These are phyloP conservation scores for Colletotrichum sansevieriae DNA, from an alignment of 2,329 filamentous ascomycete species.

Conservation along the genomic window DNA sequence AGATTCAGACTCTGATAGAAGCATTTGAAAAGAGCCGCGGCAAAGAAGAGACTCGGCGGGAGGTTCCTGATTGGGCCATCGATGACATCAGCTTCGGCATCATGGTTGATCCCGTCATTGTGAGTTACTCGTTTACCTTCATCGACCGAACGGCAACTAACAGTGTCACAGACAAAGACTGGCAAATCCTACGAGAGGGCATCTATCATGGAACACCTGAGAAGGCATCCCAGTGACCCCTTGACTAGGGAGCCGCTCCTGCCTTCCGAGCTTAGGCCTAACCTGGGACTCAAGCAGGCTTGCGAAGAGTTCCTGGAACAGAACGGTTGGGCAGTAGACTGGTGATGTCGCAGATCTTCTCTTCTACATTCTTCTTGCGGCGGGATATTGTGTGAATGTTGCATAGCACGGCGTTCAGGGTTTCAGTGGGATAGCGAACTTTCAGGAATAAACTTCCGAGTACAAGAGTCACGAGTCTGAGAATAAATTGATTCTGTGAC, in stretches of 20 bases:
- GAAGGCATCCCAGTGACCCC: conserved; percentile 81
- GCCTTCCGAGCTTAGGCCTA: conserved; percentile 80
- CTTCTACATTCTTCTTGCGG: background rate
- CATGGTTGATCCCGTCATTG: conserved; percentile 78
- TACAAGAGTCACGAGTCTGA: background rate
- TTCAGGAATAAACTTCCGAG: background rate
- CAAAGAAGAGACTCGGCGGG: conserved; percentile 60
- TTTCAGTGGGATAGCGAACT: background rate
- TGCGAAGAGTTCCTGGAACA: conserved; percentile 87
- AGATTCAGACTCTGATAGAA: conserved; percentile 57
- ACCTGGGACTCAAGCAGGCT: conserved; percentile 83
- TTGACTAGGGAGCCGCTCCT: conserved; percentile 82
- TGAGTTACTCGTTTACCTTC: conserved; percentile 48
- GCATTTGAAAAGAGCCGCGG: conserved; percentile 67
- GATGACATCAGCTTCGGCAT: conserved; percentile 82
- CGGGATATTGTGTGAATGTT: conserved; percentile 1
- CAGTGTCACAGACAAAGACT: conserved; percentile 73
- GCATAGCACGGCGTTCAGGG: conserved; percentile 39
- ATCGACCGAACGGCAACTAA: conserved; percentile 31
- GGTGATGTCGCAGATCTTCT: conserved; percentile 62
- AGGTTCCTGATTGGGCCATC: conserved; percentile 81
- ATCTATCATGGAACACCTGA: conserved; percentile 87
- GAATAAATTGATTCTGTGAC: too few relatives aligned
- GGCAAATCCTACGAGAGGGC: conserved; percentile 92
- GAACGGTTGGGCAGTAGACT: conserved; percentile 95